Base-by-base conservation (phyloP, 371 early-diverging fungal species). In the Amoeboaphelidium protococcarum region DNA sequence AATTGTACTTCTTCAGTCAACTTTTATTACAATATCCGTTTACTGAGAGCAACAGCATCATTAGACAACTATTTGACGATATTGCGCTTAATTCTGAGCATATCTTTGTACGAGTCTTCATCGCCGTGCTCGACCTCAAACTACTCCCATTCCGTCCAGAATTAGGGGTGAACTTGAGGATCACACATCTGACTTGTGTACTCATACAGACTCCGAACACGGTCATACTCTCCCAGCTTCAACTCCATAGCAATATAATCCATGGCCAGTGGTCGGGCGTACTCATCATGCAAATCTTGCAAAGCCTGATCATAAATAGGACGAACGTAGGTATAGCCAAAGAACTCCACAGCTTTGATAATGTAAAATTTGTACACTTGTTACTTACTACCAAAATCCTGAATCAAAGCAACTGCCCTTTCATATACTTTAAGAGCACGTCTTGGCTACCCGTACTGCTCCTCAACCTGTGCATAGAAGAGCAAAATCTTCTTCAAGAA, bases 81-180 rank as follows among this genome's bases (percentile, higher is more conserved):
- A 27, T 71, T 66, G 16, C 96, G 80, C 59, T 89, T 88, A 53
- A 91, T 78, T 25, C 95, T 70, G 40, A 95, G 66, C 91, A 90
- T 90, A 54, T 94, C 95, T 62, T 83, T 87, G 63, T 87, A 94
- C 3, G 94, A 88, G 48, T 91, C 91, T 61, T 96, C 94, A 58
- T 86, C 89, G 44, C 96, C 96, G 55, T 84, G 82, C 54, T 77
- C 72, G n/a, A 90, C 87, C 65, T 96, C 96, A 60, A 94, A 96
- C 48, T 83, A 80, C 49, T 86, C 80, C 96, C 96, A 96, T 42
- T 58, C 61, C 50, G 76, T 66, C 96, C 96, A 94, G 54, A 79
- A 85, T 21, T 40, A 47, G 54, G 16, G 6, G 44, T 56, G 59
- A 56, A 71, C 67, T 47, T 80, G 67, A 31, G 92, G 92, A 59